Base-by-base conservation (phyloP, 805 yeast species). In the Schwanniomyces vanrijiae region DNA sequence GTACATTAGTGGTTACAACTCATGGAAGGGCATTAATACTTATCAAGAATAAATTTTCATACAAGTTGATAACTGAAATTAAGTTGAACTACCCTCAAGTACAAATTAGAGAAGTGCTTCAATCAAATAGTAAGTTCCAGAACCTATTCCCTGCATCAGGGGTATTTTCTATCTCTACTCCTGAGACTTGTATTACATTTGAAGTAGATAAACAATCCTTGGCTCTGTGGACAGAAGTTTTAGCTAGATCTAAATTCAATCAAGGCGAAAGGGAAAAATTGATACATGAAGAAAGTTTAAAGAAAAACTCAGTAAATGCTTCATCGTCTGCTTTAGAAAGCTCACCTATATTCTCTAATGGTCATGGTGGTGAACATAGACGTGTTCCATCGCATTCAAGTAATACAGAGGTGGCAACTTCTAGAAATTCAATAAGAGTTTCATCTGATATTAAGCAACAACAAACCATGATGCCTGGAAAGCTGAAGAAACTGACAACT, bases 1-100 rank as follows among this genome's bases (percentile, higher is more conserved):
- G 88, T 51, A 75, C 84, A 1, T 55, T 84, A 48, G 53, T 86
- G 11, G 67, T 84, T 0, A 86, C 91, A 1, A 72, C 81, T 1
- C 76, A 76, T 58, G 92, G 90, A 1, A 69, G 91, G 41, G 81
- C 79, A 0, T 62, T 87, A 48, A 58, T 86, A 1, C 80, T 86
- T 50, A 64, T 68, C 53, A 64, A 76, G 26, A 69, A 64, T 37
- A 77, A 69, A 46, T 72, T 62, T 13, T 60, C 70, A 29, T 73
- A 77, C 55, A 78, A 77, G 47, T 57, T 84, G 38, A 68, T 75
- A 14, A 69, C 76, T 14, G 90, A 84, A 47, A 72, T 87, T 29
- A 75, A 75, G 51, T 61, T 86, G 37, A 69, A 76, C 4, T 78
- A 77, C 54, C 71, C 81, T 0, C 78, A 79, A 11, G 67, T 81